Percentiles rank a stretch among this genome's conserved stretches.
Conservation (phyloP, 352 stramenopile species). For the Pythium coloratum region DNA sequence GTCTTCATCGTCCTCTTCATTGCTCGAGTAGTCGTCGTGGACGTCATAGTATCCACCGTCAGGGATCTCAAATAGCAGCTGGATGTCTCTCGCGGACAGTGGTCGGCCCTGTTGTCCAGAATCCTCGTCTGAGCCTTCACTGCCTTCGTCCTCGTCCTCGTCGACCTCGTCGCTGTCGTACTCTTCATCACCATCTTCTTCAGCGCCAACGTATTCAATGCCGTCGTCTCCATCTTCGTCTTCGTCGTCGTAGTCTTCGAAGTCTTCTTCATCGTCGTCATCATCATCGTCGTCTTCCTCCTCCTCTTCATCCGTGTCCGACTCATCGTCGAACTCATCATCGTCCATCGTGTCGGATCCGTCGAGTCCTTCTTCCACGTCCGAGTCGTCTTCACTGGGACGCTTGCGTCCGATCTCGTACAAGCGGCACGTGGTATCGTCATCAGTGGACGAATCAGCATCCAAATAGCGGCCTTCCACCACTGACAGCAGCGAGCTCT, state of each 20-base stretch:
- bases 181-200: constrained; percentile 36
- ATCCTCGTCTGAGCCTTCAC: constrained; percentile 21
- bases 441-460: constrained; percentile 51
- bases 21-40: constrained; percentile 71
- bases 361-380: constrained; percentile 75
- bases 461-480: constrained; percentile 78
- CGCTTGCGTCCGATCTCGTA: constrained; percentile 88
- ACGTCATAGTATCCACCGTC: constrained; percentile 72
- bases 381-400: constrained; percentile 85
- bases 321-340: constrained; percentile 80
- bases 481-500: constrained; percentile 65
- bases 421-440: constrained; percentile 80
- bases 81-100: constrained; percentile 46
- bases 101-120: background rate
- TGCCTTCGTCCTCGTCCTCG: constrained; percentile 38
- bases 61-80: constrained; percentile 72
- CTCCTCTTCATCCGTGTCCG: constrained; percentile 38
- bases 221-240: constrained; percentile 43
- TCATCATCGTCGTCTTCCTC: constrained; percentile 48
- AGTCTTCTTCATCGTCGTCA: constrained; percentile 32
- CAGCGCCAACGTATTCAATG: constrained; percentile 25
- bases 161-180: constrained; percentile 40
- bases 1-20: constrained; percentile 70
- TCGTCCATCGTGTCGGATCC: constrained; percentile 73
- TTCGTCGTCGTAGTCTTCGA: constrained; percentile 30